A percentile compares a stretch with the other conserved stretches of the same genome.
Evolutionary conservation across 1,284 basidiomycete genomes (phyloP).

Genomic region (Fomitiporia mediterranea): DNA sequence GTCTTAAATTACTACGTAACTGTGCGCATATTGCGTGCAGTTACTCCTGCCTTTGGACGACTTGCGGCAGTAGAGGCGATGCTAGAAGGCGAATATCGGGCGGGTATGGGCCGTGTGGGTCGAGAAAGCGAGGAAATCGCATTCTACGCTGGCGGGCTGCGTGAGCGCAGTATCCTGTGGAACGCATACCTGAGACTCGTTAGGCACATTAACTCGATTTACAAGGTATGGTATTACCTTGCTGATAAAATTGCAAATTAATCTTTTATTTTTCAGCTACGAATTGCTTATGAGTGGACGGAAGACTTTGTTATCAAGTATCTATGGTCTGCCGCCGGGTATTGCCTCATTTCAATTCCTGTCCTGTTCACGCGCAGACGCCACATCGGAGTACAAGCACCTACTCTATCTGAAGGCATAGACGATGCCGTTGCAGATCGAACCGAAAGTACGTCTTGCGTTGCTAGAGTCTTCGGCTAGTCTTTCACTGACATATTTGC

Average conservation of each 20-base stretch:
- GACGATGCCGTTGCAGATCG: conserved; percentile 46
- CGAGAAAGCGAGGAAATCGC: conserved; percentile 94
- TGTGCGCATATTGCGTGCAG: conserved; percentile 75
- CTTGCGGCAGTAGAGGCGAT: conserved; percentile 88
- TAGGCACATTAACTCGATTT: conserved; percentile 88
- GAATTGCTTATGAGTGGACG: conserved; percentile 85
- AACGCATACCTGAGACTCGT: conserved; percentile 79
- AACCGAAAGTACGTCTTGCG: conserved; percentile 52
- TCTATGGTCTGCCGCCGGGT: conserved; percentile 88
- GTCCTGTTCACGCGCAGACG: conserved; percentile 60
- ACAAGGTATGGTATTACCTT: conserved; percentile 55
- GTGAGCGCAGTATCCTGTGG: conserved; percentile 83
- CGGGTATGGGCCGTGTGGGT: conserved; percentile 84
- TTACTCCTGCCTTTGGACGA: conserved; percentile 92
- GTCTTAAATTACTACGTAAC: conserved; percentile 87
- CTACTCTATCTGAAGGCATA: conserved; percentile 15
- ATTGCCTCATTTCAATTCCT: conserved; percentile 85
- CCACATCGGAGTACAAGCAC: conserved; percentile 41
- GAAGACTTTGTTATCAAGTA: conserved; percentile 96
- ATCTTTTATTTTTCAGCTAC: conserved; percentile 30
- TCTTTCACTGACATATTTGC: background rate
- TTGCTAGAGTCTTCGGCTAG: conserved; percentile 14
- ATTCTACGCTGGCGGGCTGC: conserved; percentile 89
- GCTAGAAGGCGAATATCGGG: conserved; percentile 85
- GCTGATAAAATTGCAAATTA: background rate